phyloP scores from a whole-genome alignment of 805 yeast genomes.

The Spathaspora gorwiae region DNA sequence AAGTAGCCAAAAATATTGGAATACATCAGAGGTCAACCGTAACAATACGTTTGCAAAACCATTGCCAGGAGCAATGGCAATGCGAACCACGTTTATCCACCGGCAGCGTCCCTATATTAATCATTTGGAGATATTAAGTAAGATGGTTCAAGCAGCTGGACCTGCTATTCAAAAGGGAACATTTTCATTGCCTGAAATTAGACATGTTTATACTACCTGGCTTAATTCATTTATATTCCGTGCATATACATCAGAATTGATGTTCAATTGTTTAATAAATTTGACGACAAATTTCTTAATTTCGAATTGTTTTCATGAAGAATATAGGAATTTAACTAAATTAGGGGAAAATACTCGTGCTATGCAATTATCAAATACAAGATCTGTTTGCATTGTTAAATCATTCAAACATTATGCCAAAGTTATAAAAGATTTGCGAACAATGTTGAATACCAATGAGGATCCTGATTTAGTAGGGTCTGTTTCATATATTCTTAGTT shows the following conservation, averaged over 20 bases:
- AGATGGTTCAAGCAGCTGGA: constrained; percentile 7
- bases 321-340: not conserved
- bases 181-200: constrained; percentile 23
- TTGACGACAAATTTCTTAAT: constrained; percentile 36
- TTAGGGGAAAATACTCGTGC: not conserved
- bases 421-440: constrained; percentile 31
- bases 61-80: constrained; percentile 7
- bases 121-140: constrained; percentile 4
- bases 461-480: constrained; percentile 30
- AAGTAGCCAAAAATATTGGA: not conserved
- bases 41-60: not conserved
- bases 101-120: constrained; percentile 1
- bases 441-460: constrained; percentile 21
- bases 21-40: not conserved
- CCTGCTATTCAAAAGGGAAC: constrained; percentile 20
- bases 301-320: constrained; percentile 16
- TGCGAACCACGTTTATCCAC: not conserved
- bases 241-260: constrained; percentile 18
- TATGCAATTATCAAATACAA: not conserved
- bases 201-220: constrained; percentile 30
- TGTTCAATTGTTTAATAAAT: constrained; percentile 36
- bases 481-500: constrained; percentile 32
- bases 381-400: constrained; percentile 18
- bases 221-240: constrained; percentile 25
- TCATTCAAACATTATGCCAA: constrained; percentile 33